phyloP scores from a whole-genome alignment of 108 stramenopile genomes.

The Skeletonema potamos region DNA sequence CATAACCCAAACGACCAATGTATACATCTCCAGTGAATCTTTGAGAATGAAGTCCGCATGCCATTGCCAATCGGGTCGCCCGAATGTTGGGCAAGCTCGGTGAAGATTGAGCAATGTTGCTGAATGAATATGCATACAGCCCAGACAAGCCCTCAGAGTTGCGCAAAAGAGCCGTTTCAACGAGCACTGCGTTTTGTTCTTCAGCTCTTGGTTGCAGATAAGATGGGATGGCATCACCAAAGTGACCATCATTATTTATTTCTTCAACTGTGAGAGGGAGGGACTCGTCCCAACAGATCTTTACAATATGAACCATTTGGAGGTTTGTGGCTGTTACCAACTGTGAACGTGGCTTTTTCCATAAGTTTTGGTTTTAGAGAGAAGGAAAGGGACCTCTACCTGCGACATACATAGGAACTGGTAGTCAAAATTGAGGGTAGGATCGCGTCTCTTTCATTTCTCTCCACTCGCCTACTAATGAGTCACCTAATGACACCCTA shows the following conservation, averaged over 20 bases:
- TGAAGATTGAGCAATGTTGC: background rate
- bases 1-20: slow-evolving; percentile 47
- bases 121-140: slow-evolving; percentile 22
- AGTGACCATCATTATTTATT: background rate
- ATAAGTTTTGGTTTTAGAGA: too few relatives aligned
- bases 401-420: too few relatives aligned
- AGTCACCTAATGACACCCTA: too few relatives aligned
- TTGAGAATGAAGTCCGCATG: slow-evolving; percentile 65
- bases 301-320: slow-evolving; percentile 5
- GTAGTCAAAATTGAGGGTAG: too few relatives aligned
- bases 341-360: too few relatives aligned
- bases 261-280: background rate
- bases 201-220: slow-evolving; percentile 12
- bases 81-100: slow-evolving; percentile 51
- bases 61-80: slow-evolving; percentile 83
- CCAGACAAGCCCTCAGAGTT: slow-evolving; percentile 1
- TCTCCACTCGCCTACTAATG: too few relatives aligned
- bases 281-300: slow-evolving; percentile 8
- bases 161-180: slow-evolving; percentile 15
- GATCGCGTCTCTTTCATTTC: too few relatives aligned
- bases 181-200: slow-evolving; percentile 3
- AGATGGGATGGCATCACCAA: slow-evolving; percentile 18
- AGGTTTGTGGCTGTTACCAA: too few relatives aligned
- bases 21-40: slow-evolving; percentile 63
- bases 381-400: too few relatives aligned